These are phyloP conservation scores for Pyrenochaeta sp. DNA, from an alignment of 2,329 filamentous ascomycete genomes.

Conservation along the genomic window DNA sequence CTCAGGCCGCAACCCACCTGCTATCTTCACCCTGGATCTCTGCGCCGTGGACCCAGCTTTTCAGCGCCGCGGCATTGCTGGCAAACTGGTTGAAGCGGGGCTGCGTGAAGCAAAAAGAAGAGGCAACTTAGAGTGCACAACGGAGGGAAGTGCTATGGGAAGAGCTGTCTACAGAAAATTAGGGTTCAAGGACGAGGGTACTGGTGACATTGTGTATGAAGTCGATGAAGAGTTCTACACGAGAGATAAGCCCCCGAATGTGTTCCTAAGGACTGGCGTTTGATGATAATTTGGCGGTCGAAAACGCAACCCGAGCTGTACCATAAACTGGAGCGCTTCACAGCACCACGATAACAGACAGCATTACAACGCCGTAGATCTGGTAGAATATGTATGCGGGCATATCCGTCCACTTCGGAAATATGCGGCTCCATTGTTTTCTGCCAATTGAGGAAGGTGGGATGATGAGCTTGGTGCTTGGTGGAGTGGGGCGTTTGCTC, in stretches of 20 bases:
- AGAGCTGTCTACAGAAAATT: slow-evolving; percentile 42
- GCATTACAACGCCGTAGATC: neutral
- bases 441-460: slow-evolving; percentile 43
- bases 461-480: slow-evolving; percentile 28
- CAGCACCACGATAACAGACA: neutral
- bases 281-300: slow-evolving; percentile 5
- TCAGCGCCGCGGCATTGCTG: slow-evolving; percentile 56
- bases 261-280: slow-evolving; percentile 46
- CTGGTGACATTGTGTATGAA: slow-evolving; percentile 39
- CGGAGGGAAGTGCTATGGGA: slow-evolving; percentile 48
- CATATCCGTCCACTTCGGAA: slow-evolving; percentile 21
- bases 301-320: neutral
- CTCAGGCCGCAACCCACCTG: slow-evolving; percentile 48
- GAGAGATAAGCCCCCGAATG: slow-evolving; percentile 43
- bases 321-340: neutral
- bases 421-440: slow-evolving; percentile 19
- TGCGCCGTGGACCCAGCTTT: slow-evolving; percentile 62
- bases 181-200: slow-evolving; percentile 44
- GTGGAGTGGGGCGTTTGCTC: slow-evolving; percentile 31
- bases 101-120: slow-evolving; percentile 46
- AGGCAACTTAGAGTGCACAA: slow-evolving; percentile 47
- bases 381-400: slow-evolving; percentile 1
- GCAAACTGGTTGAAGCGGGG: slow-evolving; percentile 44
- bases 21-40: slow-evolving; percentile 58
- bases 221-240: slow-evolving; percentile 46